These are phyloP conservation scores for Phytophthora pinifolia DNA, from an alignment of 352 stramenopile species.

Conservation along the genomic window DNA sequence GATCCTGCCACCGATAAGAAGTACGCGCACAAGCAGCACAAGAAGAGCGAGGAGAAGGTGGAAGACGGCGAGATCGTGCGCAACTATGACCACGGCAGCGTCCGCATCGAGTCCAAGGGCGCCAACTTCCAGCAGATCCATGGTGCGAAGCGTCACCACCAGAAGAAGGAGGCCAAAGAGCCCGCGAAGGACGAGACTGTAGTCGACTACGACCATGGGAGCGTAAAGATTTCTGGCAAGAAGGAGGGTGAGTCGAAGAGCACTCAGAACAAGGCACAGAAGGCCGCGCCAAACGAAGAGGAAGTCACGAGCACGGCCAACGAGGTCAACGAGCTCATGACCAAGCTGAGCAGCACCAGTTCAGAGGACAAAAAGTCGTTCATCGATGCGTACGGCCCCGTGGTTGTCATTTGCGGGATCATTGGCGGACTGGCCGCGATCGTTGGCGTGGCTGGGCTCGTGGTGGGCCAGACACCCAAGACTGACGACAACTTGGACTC, in stretches of 20 bases:
- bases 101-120: slow-evolving; percentile 31
- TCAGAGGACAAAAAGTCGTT: slow-evolving; percentile 36
- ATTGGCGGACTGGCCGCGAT: slow-evolving; percentile 68
- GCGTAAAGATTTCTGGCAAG: slow-evolving; percentile 42
- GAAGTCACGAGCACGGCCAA: slow-evolving; percentile 30
- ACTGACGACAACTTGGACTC: slow-evolving; percentile 33
- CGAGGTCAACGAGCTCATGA: slow-evolving; percentile 54
- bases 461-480: slow-evolving; percentile 38
- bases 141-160: slow-evolving; percentile 14
- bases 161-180: slow-evolving; percentile 16
- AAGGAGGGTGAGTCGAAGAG: slow-evolving; percentile 12
- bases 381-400: slow-evolving; percentile 39
- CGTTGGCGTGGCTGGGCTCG: slow-evolving; percentile 59
- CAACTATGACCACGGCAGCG: slow-evolving; percentile 37
- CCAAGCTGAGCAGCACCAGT: slow-evolving; percentile 46
- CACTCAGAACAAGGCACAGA: slow-evolving; percentile 15
- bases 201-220: slow-evolving; percentile 53
- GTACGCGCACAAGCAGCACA: slow-evolving; percentile 24
- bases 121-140: slow-evolving; percentile 27
- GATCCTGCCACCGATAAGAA: slow-evolving; percentile 10
- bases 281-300: slow-evolving; percentile 15
- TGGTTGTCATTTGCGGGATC: slow-evolving; percentile 67
- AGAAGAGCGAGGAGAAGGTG: slow-evolving; percentile 12
- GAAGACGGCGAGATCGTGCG: slow-evolving; percentile 30
- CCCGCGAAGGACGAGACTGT: slow-evolving; percentile 38